Base-by-base conservation (phyloP, 495 filamentous ascomycete species). In the Penicillium cinerascens region DNA sequence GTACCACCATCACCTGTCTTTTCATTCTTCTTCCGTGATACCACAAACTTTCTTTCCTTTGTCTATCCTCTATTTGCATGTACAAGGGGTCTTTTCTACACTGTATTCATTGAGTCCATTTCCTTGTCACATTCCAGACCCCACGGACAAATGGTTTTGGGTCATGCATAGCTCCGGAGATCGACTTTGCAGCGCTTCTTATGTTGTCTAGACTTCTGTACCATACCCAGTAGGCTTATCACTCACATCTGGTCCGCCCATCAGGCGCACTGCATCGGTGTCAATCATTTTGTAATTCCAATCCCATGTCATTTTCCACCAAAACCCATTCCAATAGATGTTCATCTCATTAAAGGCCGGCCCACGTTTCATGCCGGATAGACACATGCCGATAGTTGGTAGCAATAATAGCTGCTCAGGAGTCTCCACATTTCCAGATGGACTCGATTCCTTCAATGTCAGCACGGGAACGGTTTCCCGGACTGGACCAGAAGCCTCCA, bases 271-370 rank as follows among this genome's bases (percentile, higher is more conserved):
- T 16, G 61, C 44, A 43, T 72, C 61, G 23, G 52, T 54, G 53
- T 76, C 72, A 60, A 76, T 51, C 60, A 59, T 72, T 63, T 76
- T 77, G 57, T 71, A 76, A 60, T 60, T 68, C 72, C 74, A 77
- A 47, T 74, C 65, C 67, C 74, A 77, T 9, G 44, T 55, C 21
- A 76, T 25, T 36, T 45, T 60, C 49, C 56, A 66, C 10, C 11
- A 35, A 17, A 39, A 49, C n/a, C 51, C 54, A 15, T 16, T 18
- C 35, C 51, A 54, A 16, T 42, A 20, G 33, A 66, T 35, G 13
- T 61, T 51, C 33, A 57, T 29, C 23, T 56, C 47, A 18, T 40
- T 53, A 6, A 23, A 15, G 4, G 20, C 41, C 6, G 20, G 22
- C 25, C 36, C 22, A 16, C 20, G 27, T 1, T 40, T 18, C n/a